Evolutionary conservation across 805 yeast genomes (phyloP).

Genomic region (Barnettozyma pratensis): DNA sequence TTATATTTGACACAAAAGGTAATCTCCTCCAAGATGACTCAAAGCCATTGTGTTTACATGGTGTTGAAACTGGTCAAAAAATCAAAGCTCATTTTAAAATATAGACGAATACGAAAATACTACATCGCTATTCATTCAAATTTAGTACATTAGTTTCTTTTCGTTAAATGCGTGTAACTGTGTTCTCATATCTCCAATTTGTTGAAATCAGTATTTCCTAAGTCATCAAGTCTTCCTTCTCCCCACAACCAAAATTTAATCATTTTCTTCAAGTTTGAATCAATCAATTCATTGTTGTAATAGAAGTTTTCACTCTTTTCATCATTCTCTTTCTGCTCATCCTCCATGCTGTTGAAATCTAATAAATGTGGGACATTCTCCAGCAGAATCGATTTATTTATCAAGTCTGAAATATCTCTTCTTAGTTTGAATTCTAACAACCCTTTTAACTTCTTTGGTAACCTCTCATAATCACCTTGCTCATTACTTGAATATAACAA

Average conservation of each 20-base stretch:
- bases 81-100: constrained; percentile 27
- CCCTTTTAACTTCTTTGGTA: constrained; percentile 51
- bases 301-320: constrained; percentile 1
- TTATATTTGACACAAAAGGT: constrained; percentile 28
- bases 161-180: no score
- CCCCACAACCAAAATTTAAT: constrained; percentile 62
- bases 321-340: background rate
- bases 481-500: constrained; percentile 42
- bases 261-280: constrained; percentile 43
- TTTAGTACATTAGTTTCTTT: no score
- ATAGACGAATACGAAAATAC: background rate
- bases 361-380: constrained; percentile 14
- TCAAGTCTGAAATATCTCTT: constrained; percentile 59
- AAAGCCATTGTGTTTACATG: constrained; percentile 44
- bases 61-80: constrained; percentile 49
- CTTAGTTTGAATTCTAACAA: constrained; percentile 59
- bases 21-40: constrained; percentile 35
- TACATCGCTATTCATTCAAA: no score
- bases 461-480: constrained; percentile 17
- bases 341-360: constrained; percentile 8
- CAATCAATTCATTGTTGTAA: constrained; percentile 10
- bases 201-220: background rate
- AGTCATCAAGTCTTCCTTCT: constrained; percentile 26
- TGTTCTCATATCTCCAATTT: constrained; percentile 1
- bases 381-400: constrained; percentile 58